Evolutionary conservation across 2,329 filamentous ascomycete species (phyloP), one percentile per base, ranked within the genome.

Genomic region (Fonsecaea multimorphosa): DNA sequence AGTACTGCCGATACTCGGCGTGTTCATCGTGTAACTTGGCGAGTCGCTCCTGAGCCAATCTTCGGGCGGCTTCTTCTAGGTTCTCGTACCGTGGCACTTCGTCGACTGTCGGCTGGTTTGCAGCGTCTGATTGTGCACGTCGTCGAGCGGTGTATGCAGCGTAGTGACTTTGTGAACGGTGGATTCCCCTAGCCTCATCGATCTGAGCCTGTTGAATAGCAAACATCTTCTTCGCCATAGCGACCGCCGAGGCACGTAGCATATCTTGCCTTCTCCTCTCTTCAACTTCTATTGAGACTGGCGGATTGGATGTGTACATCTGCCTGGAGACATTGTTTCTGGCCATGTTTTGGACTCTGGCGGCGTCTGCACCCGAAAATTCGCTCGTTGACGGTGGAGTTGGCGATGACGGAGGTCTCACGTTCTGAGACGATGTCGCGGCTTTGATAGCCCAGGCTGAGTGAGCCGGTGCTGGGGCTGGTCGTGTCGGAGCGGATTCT

Each of bases 141-240:
- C 76, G 72, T 40, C 75, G 76, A 22, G 78, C 76, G 3, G 73
- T 75, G 34, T 72, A 72, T 22, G 76, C 78, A 31, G 71, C 74
- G 44, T 76, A 74, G n/a, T 75, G 75, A 52, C 73, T 76, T 31
- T 79, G 75, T 32, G 77, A 74, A 9, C 72, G 74, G 31, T 69
- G 66, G 32, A 75, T 31, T 3, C 72, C 73, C 16, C 72, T 74
- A 1, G 81, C 78, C 67, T 83, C 80, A 6, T 87, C 85, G 1
- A 85, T 81, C 66, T 84, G 84, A 67, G 84, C 86, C 68, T 91
- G 87, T 71, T 92, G 89, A 36, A 86, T 82, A 11, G 82, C 86
- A 74, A 93, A 97, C 88, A 97, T 94, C 71, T 90, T 87, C 77
- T 89, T 91, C 6, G 93, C 93, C 92, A 97, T 96, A 11, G 91